A percentile compares a stretch with the other conserved stretches of the same genome.
Conservation (phyloP, 345 rosid species). For the Microthlaspi erraticum region DNA sequence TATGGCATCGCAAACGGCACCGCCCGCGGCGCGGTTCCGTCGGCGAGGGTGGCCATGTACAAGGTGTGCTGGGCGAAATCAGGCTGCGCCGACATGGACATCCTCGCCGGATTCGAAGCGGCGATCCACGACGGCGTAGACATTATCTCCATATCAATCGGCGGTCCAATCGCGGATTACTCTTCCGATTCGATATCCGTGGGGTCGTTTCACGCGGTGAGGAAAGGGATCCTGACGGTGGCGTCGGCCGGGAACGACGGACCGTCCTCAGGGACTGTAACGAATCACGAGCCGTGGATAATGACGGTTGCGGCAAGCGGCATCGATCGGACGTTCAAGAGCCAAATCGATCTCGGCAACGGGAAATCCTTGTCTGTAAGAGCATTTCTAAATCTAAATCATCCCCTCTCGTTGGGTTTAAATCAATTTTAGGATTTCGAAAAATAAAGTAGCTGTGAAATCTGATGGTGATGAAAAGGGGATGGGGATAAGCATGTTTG, state of each 20-base stretch:
- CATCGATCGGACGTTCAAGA: constrained; percentile 71
- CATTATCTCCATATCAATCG: constrained; percentile 75
- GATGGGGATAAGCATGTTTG: constrained; percentile 63
- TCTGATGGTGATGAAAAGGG: constrained; percentile 52
- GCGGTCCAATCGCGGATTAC: constrained; percentile 54
- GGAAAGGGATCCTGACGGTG: constrained; percentile 79
- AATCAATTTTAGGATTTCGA: no score
- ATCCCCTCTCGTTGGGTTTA: no score
- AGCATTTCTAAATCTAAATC: constrained; percentile 17
- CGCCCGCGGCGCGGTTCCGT: constrained; percentile 83
- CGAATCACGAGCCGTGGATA: constrained; percentile 89
- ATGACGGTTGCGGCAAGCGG: constrained; percentile 89
- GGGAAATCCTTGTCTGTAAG: constrained; percentile 64
- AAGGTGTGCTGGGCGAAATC: constrained; percentile 82
- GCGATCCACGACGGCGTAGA: constrained; percentile 85
- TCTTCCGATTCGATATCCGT: constrained; percentile 60
- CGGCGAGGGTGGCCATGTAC: constrained; percentile 77
- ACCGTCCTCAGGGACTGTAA: constrained; percentile 54
- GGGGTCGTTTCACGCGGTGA: constrained; percentile 84
- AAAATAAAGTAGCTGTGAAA: no score
- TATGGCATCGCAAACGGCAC: constrained; percentile 71
- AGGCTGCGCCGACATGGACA: constrained; percentile 86
- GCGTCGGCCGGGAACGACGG: constrained; percentile 87
- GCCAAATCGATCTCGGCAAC: constrained; percentile 66
- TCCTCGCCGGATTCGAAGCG: constrained; percentile 82